Evolutionary conservation across 305 asterid species (phyloP).

Genomic region (Fraxinus ornus): DNA sequence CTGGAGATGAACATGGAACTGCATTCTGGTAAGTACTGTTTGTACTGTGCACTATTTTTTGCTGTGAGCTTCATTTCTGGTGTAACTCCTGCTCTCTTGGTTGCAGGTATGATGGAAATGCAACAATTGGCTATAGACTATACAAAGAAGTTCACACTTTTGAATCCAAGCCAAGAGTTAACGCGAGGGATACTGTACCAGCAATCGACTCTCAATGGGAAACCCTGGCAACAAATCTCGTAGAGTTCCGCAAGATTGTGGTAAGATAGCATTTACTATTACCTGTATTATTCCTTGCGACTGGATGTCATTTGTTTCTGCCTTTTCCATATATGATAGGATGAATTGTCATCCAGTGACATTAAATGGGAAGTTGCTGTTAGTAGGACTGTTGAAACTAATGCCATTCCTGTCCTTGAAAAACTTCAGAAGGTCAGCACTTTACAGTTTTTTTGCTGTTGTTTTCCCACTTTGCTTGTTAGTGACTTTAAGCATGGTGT

Average conservation of each 20-base stretch:
- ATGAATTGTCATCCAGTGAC: conserved; percentile 53
- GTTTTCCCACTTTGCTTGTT: not conserved
- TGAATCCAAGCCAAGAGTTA: conserved; percentile 33
- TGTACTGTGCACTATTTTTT: not conserved
- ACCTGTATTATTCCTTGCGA: conserved; percentile 6
- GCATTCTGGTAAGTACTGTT: conserved; percentile 56
- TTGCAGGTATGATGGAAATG: conserved; percentile 78
- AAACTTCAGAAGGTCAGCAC: conserved; percentile 67
- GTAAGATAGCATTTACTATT: conserved; percentile 40
- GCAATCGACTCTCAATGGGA: conserved; percentile 63
- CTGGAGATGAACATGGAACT: conserved; percentile 59
- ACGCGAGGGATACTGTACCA: conserved; percentile 29
- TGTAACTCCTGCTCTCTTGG: conserved; percentile 20
- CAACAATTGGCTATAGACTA: conserved; percentile 66
- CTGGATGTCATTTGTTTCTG: conserved; percentile 20
- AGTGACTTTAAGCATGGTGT: not conserved
- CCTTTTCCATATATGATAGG: conserved; percentile 46
- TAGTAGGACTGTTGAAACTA: conserved; percentile 48
- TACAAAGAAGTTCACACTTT: conserved; percentile 61
- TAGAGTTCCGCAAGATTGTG: conserved; percentile 67
- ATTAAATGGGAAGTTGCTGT: conserved; percentile 58
- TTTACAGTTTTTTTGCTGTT: conserved; percentile 13
- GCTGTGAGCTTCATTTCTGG: conserved; percentile 14
- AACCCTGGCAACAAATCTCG: conserved; percentile 76
- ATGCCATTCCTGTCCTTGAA: conserved; percentile 65